A percentile compares a stretch with the other conserved stretches of the same genome.
Evolutionary conservation across 2,329 filamentous ascomycete species (phyloP).

Genomic region (Colletotrichum caudatum): DNA sequence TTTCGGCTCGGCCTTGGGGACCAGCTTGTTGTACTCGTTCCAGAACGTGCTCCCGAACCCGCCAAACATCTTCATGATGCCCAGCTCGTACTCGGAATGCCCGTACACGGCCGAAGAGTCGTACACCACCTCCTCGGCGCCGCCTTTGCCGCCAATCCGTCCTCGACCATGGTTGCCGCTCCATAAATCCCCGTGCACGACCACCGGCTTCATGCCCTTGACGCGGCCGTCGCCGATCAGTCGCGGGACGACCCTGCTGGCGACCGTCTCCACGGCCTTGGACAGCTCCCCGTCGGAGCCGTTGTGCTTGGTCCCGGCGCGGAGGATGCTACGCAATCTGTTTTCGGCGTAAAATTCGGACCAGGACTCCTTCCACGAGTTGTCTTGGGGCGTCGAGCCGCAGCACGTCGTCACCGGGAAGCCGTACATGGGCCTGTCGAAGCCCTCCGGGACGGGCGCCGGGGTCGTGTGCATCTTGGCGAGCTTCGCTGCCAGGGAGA

Average conservation of each 20-base stretch:
- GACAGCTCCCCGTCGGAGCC: constrained; percentile 73
- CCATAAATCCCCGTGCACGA: constrained; percentile 95
- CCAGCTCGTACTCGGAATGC: constrained; percentile 90
- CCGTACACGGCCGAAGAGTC: constrained; percentile 86
- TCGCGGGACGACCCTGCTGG: constrained; percentile 75
- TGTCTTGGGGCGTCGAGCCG: constrained; percentile 85
- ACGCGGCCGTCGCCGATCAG: constrained; percentile 78
- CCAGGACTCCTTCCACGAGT: constrained; percentile 80
- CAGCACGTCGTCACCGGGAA: constrained; percentile 90
- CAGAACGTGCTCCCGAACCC: constrained; percentile 81
- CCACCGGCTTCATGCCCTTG: constrained; percentile 76
- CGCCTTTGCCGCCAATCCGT: constrained; percentile 64
- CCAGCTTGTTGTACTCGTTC: constrained; percentile 79
- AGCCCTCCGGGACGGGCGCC: constrained; percentile 72
- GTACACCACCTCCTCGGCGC: constrained; percentile 80
- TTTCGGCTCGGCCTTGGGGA: constrained; percentile 83
- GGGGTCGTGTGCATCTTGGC: constrained; percentile 82
- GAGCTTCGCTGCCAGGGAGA: constrained; percentile 79
- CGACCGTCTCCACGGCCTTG: constrained; percentile 73
- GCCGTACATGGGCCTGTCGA: constrained; percentile 76
- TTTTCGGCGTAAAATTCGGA: constrained; percentile 86
- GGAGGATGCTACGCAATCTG: constrained; percentile 75
- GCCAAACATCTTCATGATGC: constrained; percentile 97
- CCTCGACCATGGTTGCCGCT: constrained; percentile 83
- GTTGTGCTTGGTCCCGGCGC: constrained; percentile 68